phyloP scores from a whole-genome alignment of 1,139 yeast genomes.

The Debaryomyces fabryi region DNA sequence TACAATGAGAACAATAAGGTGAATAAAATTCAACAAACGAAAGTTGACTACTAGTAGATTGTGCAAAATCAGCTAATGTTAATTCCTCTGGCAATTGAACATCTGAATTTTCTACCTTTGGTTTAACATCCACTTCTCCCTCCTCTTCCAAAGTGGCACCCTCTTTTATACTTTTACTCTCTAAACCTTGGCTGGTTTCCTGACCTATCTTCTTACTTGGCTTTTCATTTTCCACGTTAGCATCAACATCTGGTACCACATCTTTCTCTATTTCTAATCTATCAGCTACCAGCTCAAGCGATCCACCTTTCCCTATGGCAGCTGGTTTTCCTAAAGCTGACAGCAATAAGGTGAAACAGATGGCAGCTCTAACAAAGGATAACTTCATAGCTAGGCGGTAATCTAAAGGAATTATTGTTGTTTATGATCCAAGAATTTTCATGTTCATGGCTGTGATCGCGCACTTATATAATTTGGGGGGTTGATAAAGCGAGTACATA shows the following conservation, averaged over 20 bases:
- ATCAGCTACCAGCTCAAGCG: not conserved
- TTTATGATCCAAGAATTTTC: not conserved
- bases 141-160: conserved; percentile 8
- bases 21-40: conserved; percentile 68
- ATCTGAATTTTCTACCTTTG: conserved; percentile 3
- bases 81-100: conserved; percentile 28
- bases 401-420: not conserved
- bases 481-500: not conserved
- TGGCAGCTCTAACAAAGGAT: conserved; percentile 2
- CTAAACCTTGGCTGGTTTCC: not conserved
- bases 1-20: conserved; percentile 75
- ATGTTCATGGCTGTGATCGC: not conserved
- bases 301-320: conserved; percentile 2
- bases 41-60: conserved; percentile 44
- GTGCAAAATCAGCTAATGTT: conserved; percentile 44
- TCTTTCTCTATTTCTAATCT: not conserved
- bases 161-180: not conserved
- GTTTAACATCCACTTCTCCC: conserved; percentile 10
- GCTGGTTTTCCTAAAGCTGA: conserved; percentile 4
- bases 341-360: not conserved
- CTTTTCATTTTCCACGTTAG: not conserved
- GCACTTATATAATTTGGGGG: not conserved
- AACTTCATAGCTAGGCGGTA: conserved; percentile 3
- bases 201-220: not conserved
- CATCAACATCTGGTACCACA: not conserved